Evolutionary conservation across 192 early-diverging fungal genomes (phyloP), one percentile per base, ranked within the genome.

Genomic region (Backusella tarrabulga): DNA sequence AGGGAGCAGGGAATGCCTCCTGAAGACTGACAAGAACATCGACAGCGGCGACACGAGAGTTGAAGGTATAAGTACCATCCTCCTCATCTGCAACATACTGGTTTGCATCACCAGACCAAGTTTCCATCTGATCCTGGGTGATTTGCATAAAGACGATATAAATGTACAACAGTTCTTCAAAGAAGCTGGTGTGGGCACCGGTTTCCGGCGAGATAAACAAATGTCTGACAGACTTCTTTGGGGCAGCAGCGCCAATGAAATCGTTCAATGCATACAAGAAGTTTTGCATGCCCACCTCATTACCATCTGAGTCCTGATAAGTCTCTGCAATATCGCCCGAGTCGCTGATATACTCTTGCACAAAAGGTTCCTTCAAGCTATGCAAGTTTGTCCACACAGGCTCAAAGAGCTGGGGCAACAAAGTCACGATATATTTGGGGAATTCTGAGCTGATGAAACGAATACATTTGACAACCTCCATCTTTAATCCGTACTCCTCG

Each of bases 41-140:
- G 54, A 92, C 88, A 9, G 93, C 91, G 35, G 95, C 91, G 19
- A 96, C 90, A 63, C 97, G 89, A 63, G 96, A 93, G 73, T 91
- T 98, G 79, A 93, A 97, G n/a, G 84, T 91, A 46, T 91, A 90
- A 1, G 91, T 91, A 70, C 96, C 95, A 66, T 97, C 96, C 66
- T 97, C 95, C 68, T 96, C 95, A 72, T 98, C 97, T 23, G 93
- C 93, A 36, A 98, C 91, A 78, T 91, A 97, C 79, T 96, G 90
- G 74, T 96, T 94, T 67, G 94, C 89, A 78, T 98, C 95, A 38
- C 87, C 82, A 6, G 85, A 82, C 97, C 97, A 98, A 56, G 88
- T 88, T n/a, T 93, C 92, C 2, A 84, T 87, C 80, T 93, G 86
- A 42, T 93, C 93, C 36, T 89, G 84, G 2, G 94, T 95, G 78